Percentiles rank a stretch among this genome's conserved stretches.
Evolutionary conservation across 345 rosid species (phyloP).

Genomic region (Viola odorata): DNA sequence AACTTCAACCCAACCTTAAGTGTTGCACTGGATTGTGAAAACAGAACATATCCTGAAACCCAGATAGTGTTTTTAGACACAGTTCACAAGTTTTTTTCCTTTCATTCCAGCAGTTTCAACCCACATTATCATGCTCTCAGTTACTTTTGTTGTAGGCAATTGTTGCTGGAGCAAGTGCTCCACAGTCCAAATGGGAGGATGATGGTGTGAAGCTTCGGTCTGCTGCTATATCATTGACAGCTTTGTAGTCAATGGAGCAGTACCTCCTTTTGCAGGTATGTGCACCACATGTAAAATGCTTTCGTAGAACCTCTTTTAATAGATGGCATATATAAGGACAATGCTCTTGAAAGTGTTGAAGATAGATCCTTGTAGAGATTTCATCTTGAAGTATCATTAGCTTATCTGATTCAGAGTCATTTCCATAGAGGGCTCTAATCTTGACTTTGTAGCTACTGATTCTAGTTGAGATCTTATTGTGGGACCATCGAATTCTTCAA

Average conservation of each 20-base stretch:
- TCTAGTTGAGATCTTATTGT: not conserved
- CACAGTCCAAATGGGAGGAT: conserved; percentile 68
- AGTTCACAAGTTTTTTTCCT: too few species aligned
- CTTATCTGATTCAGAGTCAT: not conserved
- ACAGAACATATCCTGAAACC: too few species aligned
- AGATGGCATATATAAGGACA: not conserved
- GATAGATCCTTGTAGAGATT: not conserved
- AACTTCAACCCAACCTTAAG: too few species aligned
- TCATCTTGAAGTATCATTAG: not conserved
- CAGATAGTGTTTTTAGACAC: too few species aligned
- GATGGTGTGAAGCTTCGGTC: conserved; percentile 79
- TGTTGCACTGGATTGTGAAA: too few species aligned
- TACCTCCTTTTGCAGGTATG: conserved; percentile 15
- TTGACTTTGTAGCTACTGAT: not conserved
- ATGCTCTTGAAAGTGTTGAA: not conserved
- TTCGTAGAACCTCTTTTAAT: not conserved
- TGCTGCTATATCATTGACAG: conserved; percentile 64
- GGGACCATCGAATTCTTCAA: not conserved
- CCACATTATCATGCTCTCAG: not conserved
- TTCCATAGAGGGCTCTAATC: not conserved
- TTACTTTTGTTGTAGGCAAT: conserved; percentile 39
- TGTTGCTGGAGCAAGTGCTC: conserved; percentile 89
- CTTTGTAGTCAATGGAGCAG: conserved; percentile 26
- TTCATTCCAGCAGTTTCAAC: too few species aligned
- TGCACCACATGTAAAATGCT: not conserved